A percentile compares a stretch with the other conserved stretches of the same genome.
phyloP scores from a whole-genome alignment of 129 eudicot genomes.

The Chrysanthemum makinoi region DNA sequence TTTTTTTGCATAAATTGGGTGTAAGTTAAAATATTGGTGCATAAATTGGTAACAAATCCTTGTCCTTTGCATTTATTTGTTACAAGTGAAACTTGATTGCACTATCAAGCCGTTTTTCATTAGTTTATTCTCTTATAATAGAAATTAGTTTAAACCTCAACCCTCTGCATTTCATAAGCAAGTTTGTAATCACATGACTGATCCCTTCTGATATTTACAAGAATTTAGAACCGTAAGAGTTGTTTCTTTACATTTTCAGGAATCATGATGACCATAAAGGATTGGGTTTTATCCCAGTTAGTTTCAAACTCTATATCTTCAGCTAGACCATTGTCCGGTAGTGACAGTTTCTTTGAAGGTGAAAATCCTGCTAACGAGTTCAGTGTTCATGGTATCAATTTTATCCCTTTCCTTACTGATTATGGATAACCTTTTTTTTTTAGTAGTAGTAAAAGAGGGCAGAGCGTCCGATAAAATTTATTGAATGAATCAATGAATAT shows the following conservation, averaged over 20 bases:
- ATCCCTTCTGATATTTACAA: slow-evolving; percentile 5
- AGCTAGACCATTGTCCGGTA: slow-evolving; percentile 67
- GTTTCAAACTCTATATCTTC: slow-evolving; percentile 68
- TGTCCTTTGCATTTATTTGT: background rate
- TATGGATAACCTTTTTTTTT: slow-evolving; percentile 3
- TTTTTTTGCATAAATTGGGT: too few relatives aligned
- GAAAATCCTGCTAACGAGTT: slow-evolving; percentile 47
- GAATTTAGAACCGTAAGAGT: slow-evolving; percentile 13
- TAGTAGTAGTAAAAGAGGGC: too few relatives aligned
- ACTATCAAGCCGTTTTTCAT: too few relatives aligned
- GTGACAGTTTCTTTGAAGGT: slow-evolving; percentile 54
- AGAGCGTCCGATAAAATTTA: too few relatives aligned
- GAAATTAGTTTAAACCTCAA: background rate
- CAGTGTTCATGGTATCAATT: slow-evolving; percentile 46
- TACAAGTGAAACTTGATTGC: too few relatives aligned
- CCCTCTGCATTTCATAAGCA: background rate
- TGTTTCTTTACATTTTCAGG: slow-evolving; percentile 35
- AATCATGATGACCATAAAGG: slow-evolving; percentile 81
- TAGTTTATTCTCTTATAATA: background rate
- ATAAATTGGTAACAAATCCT: too few relatives aligned
- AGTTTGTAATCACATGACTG: background rate
- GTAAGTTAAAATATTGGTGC: too few relatives aligned
- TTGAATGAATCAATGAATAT: too few relatives aligned
- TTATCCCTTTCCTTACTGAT: background rate
- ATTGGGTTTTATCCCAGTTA: slow-evolving; percentile 89